Evolutionary conservation across 176 grass and related monocot species (phyloP).

Genomic region (Aegilops umbellulata): DNA sequence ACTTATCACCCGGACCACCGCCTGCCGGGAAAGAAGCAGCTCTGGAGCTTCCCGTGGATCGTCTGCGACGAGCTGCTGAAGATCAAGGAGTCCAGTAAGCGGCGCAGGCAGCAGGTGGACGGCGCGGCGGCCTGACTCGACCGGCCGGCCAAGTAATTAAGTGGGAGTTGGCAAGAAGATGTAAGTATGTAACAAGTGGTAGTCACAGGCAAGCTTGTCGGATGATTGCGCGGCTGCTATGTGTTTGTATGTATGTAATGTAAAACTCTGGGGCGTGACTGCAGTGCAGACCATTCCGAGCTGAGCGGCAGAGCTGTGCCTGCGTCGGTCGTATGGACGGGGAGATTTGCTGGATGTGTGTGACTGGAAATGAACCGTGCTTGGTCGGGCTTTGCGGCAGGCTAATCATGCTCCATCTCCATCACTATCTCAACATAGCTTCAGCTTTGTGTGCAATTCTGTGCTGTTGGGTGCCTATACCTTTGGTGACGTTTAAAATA

Average conservation of each 20-base stretch:
- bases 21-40: conserved; percentile 30
- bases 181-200: neutral
- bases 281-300: neutral
- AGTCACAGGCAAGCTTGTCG: too few relatives aligned
- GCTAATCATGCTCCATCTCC: neutral
- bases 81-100: conserved; percentile 48
- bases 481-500: too few relatives aligned
- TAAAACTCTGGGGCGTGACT: neutral
- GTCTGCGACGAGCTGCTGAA: conserved; percentile 50
- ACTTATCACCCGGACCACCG: conserved; percentile 61
- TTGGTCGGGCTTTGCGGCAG: neutral
- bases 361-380: neutral
- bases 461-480: neutral
- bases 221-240: too few relatives aligned
- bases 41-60: conserved; percentile 91
- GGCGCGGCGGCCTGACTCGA: neutral
- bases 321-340: neutral
- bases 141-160: neutral
- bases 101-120: conserved; percentile 15
- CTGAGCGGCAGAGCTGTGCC: neutral
- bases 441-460: neutral
- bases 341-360: neutral
- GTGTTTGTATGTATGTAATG: too few relatives aligned
- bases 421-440: neutral
- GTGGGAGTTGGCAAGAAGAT: neutral